Evolutionary conservation across 306 rosid species (phyloP), one percentile per base, ranked within the genome.

Genomic region (Trifolium fragiferum): DNA sequence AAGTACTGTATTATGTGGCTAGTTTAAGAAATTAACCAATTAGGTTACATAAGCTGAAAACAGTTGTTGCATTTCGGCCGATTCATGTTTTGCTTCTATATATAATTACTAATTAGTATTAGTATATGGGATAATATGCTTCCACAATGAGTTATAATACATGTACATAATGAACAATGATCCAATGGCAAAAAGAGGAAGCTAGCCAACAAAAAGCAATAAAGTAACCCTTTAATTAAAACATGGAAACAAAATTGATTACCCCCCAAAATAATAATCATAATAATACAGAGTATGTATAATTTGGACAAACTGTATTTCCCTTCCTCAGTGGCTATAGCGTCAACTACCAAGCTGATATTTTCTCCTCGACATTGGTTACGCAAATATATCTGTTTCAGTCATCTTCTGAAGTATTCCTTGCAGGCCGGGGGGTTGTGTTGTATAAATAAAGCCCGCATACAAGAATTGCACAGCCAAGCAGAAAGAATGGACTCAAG

Each of bases 401-500:
- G 55, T 66, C 77, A 72, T 10, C 77, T 66, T 72, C 66, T 40
- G 86, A 68, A 81, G 58, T 76, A 57, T 46, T 63, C 82, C 76
- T 83, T 60, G 84, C 75, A 60, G 78, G 82, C 73, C 57, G 87
- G 57, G 87, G 87, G 55, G 87, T 83, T 57, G 85, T 80, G 70
- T 82, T 89, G 84, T 90, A 88, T 16, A 85, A 68, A 65, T 75
- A 77, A 66, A 93, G 97, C 70, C 98, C 98, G 81, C 80, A 79
- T 46, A 91, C 81, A 44, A 93, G 97, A 70, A 93, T 84, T 11
- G 78, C 82, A 83, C 90, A 85, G 27, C 96, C 98, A 12, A 83
- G 81, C 66, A 93, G 81, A 63, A 93, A 93, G 38, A 85, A 80
- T 32, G 97, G 97, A 74, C 98, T 89, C 81, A 93, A 76, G 68